These are phyloP conservation scores for Cryptosporidium xiaoi DNA, from an alignment of 169 alveolate species.

Conservation along the genomic window DNA sequence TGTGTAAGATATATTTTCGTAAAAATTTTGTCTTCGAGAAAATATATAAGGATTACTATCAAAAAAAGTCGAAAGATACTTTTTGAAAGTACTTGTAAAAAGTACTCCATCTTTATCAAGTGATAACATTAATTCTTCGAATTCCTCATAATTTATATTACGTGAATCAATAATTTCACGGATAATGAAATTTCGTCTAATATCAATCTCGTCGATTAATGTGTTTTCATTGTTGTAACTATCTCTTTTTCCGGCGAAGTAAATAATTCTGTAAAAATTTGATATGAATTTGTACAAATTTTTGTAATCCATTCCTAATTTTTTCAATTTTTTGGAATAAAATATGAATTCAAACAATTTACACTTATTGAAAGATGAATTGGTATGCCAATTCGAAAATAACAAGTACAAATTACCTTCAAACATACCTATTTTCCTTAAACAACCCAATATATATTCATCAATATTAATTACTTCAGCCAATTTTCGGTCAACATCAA, in stretches of 20 bases:
- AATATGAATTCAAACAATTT: background rate
- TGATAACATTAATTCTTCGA: constrained; percentile 29
- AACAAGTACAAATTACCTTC: background rate
- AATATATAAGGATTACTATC: constrained; percentile 22
- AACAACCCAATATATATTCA: background rate
- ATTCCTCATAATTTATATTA: constrained; percentile 23
- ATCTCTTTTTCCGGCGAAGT: background rate
- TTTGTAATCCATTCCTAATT: background rate
- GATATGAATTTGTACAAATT: background rate
- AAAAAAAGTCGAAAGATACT: background rate
- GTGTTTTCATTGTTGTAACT: background rate
- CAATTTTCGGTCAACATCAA: background rate
- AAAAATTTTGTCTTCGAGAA: background rate
- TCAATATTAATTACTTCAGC: background rate
- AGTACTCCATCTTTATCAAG: constrained; percentile 10
- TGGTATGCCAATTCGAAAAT: background rate
- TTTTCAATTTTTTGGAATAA: background rate
- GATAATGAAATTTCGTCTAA: background rate
- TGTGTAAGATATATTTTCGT: constrained; percentile 16
- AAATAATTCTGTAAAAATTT: background rate
- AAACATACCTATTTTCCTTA: background rate
- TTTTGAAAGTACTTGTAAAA: background rate
- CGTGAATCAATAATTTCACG: background rate
- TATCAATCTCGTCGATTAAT: too few species aligned
- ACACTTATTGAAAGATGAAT: background rate